Percentiles rank a stretch among this genome's conserved stretches.
These are phyloP conservation scores for Isabelozyma heimii DNA, from an alignment of 805 yeast genomes.

Conservation along the genomic window DNA sequence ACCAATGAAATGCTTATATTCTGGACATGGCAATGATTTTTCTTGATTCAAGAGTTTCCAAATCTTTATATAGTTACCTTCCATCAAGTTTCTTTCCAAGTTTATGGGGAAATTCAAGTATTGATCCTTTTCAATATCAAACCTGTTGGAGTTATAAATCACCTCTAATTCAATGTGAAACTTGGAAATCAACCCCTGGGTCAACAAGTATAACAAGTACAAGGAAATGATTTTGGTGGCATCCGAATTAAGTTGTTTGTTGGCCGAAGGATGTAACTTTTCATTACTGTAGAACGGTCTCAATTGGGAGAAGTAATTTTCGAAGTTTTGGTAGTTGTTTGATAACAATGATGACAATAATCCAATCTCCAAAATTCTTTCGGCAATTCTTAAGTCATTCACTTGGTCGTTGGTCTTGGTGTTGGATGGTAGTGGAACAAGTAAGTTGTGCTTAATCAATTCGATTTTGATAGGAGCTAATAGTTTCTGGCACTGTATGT, in stretches of 20 bases:
- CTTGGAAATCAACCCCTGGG: conserved; percentile 80
- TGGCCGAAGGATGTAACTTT: conserved; percentile 34
- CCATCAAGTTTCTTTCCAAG: conserved; percentile 91
- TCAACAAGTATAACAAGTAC: conserved; percentile 69
- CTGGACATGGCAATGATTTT: conserved; percentile 60
- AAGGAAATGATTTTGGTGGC: conserved; percentile 68
- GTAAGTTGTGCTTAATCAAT: conserved; percentile 70
- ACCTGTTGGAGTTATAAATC: conserved; percentile 50
- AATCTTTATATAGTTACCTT: conserved; percentile 92
- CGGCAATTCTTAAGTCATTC: conserved; percentile 72
- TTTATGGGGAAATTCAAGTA: conserved; percentile 81
- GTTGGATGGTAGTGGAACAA: conserved; percentile 56
- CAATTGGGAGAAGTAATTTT: conserved; percentile 69
- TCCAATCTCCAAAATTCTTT: conserved; percentile 84
- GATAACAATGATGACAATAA: conserved; percentile 74
- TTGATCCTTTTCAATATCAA: conserved; percentile 61
- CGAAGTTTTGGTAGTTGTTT: conserved; percentile 61
- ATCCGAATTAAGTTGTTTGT: conserved; percentile 29
- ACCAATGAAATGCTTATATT: conserved; percentile 74
- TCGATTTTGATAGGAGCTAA: conserved; percentile 76
- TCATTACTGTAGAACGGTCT: conserved; percentile 66
- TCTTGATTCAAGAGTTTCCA: conserved; percentile 69
- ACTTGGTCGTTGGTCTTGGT: conserved; percentile 40
- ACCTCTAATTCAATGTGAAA: conserved; percentile 89
- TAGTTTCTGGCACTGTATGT: conserved; percentile 55